These are phyloP conservation scores for Medicago truncatula DNA, from an alignment of 306 rosid genomes.

Conservation along the genomic window MtrunA17r5.0-ANR NC_053046.1:22640501-22641000, in stretches of 20 bases:
- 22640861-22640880: neutral
- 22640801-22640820: slow-evolving; percentile 64
- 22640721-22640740: slow-evolving; percentile 22
- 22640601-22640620: slow-evolving; percentile 73
- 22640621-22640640: slow-evolving; percentile 70
- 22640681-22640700: slow-evolving; percentile 19
- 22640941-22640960: too few species aligned
- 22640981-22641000: neutral
- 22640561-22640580: neutral
- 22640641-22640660: slow-evolving; percentile 61
- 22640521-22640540: slow-evolving; percentile 21
- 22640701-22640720: neutral
- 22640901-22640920: neutral
- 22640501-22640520: neutral
- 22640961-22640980: neutral
- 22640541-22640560: slow-evolving; percentile 9
- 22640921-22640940: neutral
- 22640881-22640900: slow-evolving; percentile 1
- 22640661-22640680: slow-evolving; percentile 72
- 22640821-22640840: slow-evolving; percentile 60
- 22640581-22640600: slow-evolving; percentile 50
- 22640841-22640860: slow-evolving; percentile 54
- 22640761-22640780: slow-evolving; percentile 55
- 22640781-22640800: slow-evolving; percentile 74
- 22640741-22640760: neutral